Percentiles rank a stretch among this genome's conserved stretches.
phyloP scores from a whole-genome alignment of 2,329 filamentous ascomycete species.

The Xylariales sp. region DNA sequence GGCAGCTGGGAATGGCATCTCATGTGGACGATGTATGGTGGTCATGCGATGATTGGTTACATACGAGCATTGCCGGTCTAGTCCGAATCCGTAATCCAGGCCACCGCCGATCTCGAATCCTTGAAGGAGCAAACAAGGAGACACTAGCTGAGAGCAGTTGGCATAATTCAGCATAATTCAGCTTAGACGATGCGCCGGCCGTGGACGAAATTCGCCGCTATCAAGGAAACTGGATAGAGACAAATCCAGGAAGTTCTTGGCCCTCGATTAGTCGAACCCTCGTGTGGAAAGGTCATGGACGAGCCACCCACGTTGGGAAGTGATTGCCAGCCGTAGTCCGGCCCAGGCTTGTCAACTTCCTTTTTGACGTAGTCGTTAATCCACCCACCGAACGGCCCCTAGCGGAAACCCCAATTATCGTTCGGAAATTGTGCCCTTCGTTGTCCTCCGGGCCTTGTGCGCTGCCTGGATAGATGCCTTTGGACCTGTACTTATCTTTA shows the following conservation, averaged over 20 bases:
- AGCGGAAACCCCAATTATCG: constrained; percentile 24
- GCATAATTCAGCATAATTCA: constrained; percentile 5
- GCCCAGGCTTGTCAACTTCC: constrained; percentile 38
- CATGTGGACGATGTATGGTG: not conserved
- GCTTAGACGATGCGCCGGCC: constrained; percentile 12
- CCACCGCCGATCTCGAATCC: constrained; percentile 24
- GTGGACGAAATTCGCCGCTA: constrained; percentile 5
- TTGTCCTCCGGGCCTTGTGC: constrained; percentile 16
- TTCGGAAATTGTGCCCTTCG: constrained; percentile 26
- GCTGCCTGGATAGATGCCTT: constrained; percentile 5
- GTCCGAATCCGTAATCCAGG: constrained; percentile 19
- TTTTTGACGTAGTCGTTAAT: constrained; percentile 31
- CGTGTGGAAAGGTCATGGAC: constrained; percentile 18
- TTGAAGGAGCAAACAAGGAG: constrained; percentile 14
- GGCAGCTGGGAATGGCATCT: constrained; percentile 29
- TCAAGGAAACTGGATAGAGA: not conserved
- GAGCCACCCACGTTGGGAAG: constrained; percentile 30
- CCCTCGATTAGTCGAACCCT: constrained; percentile 6
- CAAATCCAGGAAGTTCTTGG: constrained; percentile 7
- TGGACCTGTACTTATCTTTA: constrained; percentile 33
- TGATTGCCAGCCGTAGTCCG: constrained; percentile 32
- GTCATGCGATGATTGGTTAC: constrained; percentile 21
- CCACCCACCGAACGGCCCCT: constrained; percentile 20
- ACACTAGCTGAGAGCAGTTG: not conserved
- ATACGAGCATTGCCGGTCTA: constrained; percentile 8